Conservation (phyloP, 2,329 filamentous ascomycete genomes). For the Aspergillus quadrilineatus region DNA sequence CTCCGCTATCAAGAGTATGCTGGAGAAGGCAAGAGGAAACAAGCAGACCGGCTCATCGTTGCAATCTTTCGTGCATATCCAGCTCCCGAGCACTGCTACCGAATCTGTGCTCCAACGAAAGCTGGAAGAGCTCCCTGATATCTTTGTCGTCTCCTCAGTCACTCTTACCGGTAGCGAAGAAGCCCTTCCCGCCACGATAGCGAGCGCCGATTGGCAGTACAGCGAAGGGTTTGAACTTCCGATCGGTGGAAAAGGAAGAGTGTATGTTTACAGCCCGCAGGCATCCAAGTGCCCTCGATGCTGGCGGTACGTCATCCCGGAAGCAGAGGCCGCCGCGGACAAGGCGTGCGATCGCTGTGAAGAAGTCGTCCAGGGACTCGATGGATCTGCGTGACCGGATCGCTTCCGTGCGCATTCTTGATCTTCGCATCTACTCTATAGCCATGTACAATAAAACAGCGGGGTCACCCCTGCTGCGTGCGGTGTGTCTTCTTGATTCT, state of each 20-base stretch:
- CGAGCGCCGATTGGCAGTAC: conserved; percentile 44
- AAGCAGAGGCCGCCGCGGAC: conserved; percentile 50
- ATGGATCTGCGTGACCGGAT: conserved; percentile 16
- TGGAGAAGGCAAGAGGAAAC: conserved; percentile 69
- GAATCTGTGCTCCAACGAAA: conserved; percentile 31
- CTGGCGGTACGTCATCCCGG: conserved; percentile 77
- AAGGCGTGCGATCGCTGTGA: conserved; percentile 72
- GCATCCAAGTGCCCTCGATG: conserved; percentile 78
- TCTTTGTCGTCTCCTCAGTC: conserved; percentile 70
- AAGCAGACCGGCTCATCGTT: conserved; percentile 79
- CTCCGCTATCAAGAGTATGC: conserved; percentile 68
- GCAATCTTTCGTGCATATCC: conserved; percentile 65
- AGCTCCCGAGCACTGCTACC: conserved; percentile 22
- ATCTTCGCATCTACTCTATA: not conserved
- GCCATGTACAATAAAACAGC: conserved; percentile 1
- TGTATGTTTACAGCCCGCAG: conserved; percentile 49
- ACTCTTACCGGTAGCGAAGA: conserved; percentile 45
- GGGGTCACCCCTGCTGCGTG: not conserved
- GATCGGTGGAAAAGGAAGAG: conserved; percentile 32
- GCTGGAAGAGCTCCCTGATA: conserved; percentile 55
- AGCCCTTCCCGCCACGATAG: conserved; percentile 26
- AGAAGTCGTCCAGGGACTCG: conserved; percentile 55
- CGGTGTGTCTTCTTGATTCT: not conserved
- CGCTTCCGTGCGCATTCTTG: conserved; percentile 1
- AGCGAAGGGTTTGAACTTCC: conserved; percentile 42